These are phyloP conservation scores for Nothophytophthora sp. DNA, from an alignment of 352 stramenopile species.

Conservation along the genomic window DNA sequence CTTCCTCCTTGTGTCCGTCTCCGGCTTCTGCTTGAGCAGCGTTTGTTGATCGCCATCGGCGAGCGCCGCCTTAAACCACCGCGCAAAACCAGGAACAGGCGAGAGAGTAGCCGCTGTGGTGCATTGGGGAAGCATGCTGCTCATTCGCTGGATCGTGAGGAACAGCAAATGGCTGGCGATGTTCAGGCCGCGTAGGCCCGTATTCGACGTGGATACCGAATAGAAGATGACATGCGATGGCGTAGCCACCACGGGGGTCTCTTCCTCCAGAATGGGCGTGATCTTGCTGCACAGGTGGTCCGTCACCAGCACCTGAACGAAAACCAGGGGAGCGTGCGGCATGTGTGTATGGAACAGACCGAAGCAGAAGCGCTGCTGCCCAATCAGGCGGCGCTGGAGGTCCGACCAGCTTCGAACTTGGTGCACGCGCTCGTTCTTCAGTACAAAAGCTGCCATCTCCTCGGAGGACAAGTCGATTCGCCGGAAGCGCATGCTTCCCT, in stretches of 20 bases:
- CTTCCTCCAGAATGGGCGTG: constrained; percentile 57
- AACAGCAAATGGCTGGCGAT: constrained; percentile 84
- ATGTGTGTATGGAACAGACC: constrained; percentile 87
- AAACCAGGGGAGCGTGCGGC: constrained; percentile 66
- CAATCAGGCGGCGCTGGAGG: constrained; percentile 57
- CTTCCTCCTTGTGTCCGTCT: constrained; percentile 19
- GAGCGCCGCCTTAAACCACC: constrained; percentile 68
- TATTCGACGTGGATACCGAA: constrained; percentile 81
- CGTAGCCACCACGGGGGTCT: constrained; percentile 36
- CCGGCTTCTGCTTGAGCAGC: constrained; percentile 7
- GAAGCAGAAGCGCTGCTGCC: constrained; percentile 75
- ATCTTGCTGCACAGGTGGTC: constrained; percentile 70
- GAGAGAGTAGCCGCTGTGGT: constrained; percentile 76
- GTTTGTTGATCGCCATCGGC: constrained; percentile 23
- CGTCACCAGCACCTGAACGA: constrained; percentile 76
- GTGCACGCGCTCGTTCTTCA: constrained; percentile 83
- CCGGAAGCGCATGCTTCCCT: constrained; percentile 79
- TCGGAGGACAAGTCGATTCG: constrained; percentile 76
- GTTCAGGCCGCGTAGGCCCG: constrained; percentile 77
- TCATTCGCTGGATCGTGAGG: constrained; percentile 81
- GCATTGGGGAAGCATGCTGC: constrained; percentile 57
- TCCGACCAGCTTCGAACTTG: constrained; percentile 68
- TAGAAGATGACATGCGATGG: constrained; percentile 88
- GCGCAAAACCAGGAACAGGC: constrained; percentile 71
- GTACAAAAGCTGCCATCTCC: constrained; percentile 65